Percentiles rank a stretch among this genome's conserved stretches.
These are phyloP conservation scores for Magnolia kwangsiensis DNA, from an alignment of 164 flowering plant species.

Conservation along the genomic window DNA sequence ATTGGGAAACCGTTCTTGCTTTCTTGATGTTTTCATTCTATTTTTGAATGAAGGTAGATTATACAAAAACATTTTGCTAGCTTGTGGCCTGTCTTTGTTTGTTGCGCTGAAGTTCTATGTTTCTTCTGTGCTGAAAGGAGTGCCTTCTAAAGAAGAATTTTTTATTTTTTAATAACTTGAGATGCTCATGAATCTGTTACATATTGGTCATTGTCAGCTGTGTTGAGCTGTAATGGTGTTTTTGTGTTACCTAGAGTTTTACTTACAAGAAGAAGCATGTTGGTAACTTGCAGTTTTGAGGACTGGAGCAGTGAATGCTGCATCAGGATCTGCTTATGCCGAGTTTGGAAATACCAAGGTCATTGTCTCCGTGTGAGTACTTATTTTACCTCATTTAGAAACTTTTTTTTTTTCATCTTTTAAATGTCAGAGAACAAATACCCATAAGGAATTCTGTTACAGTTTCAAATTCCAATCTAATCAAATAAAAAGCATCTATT, in stretches of 20 bases:
- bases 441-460: neutral
- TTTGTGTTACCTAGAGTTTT: neutral
- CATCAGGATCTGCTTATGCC: conserved; percentile 95
- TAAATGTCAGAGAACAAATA: neutral
- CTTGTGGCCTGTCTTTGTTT: too few species aligned
- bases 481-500: neutral
- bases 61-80: too few species aligned
- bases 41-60: too few species aligned
- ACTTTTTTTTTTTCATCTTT: neutral
- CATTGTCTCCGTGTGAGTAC: conserved; percentile 92
- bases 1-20: too few species aligned
- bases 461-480: neutral
- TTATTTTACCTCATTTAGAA: conserved; percentile 1
- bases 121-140: neutral
- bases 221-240: neutral
- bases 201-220: neutral
- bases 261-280: neutral
- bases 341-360: conserved; percentile 94
- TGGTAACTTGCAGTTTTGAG: conserved; percentile 54
- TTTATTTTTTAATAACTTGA: too few species aligned
- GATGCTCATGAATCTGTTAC: too few species aligned
- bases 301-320: conserved; percentile 85
- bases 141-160: neutral
- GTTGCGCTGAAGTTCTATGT: too few species aligned
- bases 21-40: too few species aligned